phyloP scores from a whole-genome alignment of 305 asterid genomes.

The Andrographis paniculata region DNA sequence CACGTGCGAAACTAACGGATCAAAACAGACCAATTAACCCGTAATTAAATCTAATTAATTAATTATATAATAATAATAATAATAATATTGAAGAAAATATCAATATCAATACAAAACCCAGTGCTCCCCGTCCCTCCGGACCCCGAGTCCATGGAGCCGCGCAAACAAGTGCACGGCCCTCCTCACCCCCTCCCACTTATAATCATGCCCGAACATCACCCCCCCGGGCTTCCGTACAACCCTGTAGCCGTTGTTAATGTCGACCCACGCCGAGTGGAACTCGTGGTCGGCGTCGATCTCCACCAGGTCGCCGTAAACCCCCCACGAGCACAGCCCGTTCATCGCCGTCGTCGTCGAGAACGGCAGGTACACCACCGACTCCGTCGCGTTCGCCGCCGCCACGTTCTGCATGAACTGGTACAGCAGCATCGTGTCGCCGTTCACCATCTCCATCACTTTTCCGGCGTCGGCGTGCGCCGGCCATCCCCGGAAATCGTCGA shows the following conservation, averaged over 20 bases:
- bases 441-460: background rate
- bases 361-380: background rate
- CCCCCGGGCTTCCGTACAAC: constrained; percentile 4
- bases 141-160: background rate
- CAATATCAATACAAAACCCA: constrained; percentile 8
- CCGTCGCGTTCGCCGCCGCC: background rate
- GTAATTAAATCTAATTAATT: no score
- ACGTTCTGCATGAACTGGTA: constrained; percentile 9
- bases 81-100: no score
- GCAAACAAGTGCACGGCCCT: constrained; percentile 4
- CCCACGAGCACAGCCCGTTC: constrained; percentile 4
- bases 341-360: constrained; percentile 10
- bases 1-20: no score
- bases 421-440: constrained; percentile 7
- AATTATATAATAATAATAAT: no score
- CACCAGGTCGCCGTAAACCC: constrained; percentile 4
- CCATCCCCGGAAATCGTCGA: constrained; percentile 10
- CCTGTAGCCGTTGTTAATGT: constrained; percentile 6
- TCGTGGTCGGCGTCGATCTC: constrained; percentile 8
- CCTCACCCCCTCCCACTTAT: constrained; percentile 1
- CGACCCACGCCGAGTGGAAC: constrained; percentile 8
- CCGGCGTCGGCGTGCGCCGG: constrained; percentile 2
- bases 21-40: no score
- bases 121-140: constrained; percentile 1
- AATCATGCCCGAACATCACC: constrained; percentile 1